Percentiles rank a stretch among this genome's conserved stretches.
phyloP scores from a whole-genome alignment of 2,329 filamentous ascomycete genomes.

The Diplodia scrobiculata region DNA sequence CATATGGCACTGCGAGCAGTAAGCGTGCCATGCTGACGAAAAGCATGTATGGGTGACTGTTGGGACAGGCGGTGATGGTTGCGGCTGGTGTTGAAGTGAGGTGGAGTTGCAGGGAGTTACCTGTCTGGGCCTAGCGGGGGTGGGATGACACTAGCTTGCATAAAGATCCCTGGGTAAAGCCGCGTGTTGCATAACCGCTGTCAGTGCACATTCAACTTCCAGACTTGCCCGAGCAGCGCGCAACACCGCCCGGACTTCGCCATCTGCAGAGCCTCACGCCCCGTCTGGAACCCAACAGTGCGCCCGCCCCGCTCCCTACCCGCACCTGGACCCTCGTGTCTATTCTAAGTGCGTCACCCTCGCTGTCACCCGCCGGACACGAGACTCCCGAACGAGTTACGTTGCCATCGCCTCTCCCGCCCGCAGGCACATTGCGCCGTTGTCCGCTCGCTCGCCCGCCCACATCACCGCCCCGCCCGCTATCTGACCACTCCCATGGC shows the following conservation, averaged over 20 bases:
- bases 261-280: conserved; percentile 21
- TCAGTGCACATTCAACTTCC: conserved; percentile 6
- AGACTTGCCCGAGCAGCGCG: conserved; percentile 12
- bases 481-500: conserved; percentile 28
- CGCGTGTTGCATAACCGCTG: conserved; percentile 21
- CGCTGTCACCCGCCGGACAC: conserved; percentile 9
- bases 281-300: background rate
- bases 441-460: conserved; percentile 8
- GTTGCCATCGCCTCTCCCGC: conserved; percentile 26
- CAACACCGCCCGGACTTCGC: conserved; percentile 18
- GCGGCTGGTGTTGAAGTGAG: conserved; percentile 16
- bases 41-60: background rate
- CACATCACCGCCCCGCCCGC: conserved; percentile 2
- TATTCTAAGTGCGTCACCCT: background rate
- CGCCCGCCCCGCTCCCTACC: background rate
- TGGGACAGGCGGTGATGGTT: background rate
- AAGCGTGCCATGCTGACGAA: background rate
- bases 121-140: background rate
- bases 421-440: conserved; percentile 12
- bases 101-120: conserved; percentile 13
- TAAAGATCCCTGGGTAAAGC: conserved; percentile 11
- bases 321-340: conserved; percentile 1
- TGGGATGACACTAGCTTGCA: conserved; percentile 9
- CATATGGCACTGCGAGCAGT: background rate
- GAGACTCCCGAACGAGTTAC: conserved; percentile 24